Conservation (phyloP, 1,284 basidiomycete species). For the Waitea zeae region DNA sequence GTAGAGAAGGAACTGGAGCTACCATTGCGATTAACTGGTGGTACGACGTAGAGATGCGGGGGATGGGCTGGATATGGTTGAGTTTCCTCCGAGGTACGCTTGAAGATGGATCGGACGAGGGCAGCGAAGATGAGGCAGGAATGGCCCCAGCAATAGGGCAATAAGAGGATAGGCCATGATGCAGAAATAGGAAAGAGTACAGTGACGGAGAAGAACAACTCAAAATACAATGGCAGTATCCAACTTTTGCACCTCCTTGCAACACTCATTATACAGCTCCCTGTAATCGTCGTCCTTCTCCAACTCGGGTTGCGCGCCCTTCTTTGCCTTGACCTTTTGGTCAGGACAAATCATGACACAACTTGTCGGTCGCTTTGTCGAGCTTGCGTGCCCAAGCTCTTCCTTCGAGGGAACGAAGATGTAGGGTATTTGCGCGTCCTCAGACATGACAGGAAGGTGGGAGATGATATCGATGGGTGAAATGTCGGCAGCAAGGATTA, state of each 20-base stretch:
- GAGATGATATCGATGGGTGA: constrained; percentile 97
- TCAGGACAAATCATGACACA: constrained; percentile 89
- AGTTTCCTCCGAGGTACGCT: constrained; percentile 36
- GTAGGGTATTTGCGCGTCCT: constrained; percentile 92
- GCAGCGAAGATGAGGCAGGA: no score
- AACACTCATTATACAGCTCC: constrained; percentile 74
- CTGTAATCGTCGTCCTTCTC: constrained; percentile 69
- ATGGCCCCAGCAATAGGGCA: no score
- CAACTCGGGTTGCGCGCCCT: constrained; percentile 40
- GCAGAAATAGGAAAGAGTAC: constrained; percentile 1
- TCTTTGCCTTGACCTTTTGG: constrained; percentile 53
- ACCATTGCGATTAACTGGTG: constrained; percentile 81
- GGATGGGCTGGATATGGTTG: constrained; percentile 49
- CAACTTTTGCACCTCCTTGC: constrained; percentile 71
- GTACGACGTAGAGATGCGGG: constrained; percentile 65
- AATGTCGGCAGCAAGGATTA: constrained; percentile 93
- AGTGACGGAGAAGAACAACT: constrained; percentile 10
- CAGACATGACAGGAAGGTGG: constrained; percentile 87
- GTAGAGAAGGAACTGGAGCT: constrained; percentile 20
- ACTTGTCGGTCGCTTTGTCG: constrained; percentile 95
- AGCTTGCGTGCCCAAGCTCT: constrained; percentile 88
- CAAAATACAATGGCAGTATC: constrained; percentile 56
- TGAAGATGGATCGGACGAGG: constrained; percentile 15
- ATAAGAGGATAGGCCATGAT: not conserved
- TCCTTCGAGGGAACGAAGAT: constrained; percentile 80